A percentile compares a stretch with the other conserved stretches of the same genome.
Evolutionary conservation across 441 rosid genomes (phyloP).

Genomic region (Brassica balearica): DNA sequence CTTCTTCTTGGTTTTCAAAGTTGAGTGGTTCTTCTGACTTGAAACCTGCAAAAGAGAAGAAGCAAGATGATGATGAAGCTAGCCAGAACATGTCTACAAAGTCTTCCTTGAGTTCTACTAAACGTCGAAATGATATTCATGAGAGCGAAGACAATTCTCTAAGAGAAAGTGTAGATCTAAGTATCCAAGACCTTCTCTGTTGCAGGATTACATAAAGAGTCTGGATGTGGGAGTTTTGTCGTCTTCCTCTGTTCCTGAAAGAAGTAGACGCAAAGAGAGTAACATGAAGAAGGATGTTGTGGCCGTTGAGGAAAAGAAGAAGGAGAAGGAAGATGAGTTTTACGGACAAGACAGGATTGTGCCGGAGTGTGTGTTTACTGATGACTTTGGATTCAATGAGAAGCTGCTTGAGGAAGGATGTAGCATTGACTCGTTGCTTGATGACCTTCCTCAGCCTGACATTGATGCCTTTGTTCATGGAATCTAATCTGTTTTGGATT

Average conservation of each 20-base stretch:
- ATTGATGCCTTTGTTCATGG: constrained; percentile 44
- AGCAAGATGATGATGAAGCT: constrained; percentile 43
- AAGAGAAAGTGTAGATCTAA: constrained; percentile 84
- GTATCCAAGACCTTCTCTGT: constrained; percentile 70
- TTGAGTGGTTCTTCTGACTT: constrained; percentile 58
- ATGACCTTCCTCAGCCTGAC: constrained; percentile 54
- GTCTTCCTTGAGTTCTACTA: constrained; percentile 36
- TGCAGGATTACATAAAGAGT: constrained; percentile 96
- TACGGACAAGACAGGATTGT: constrained; percentile 38
- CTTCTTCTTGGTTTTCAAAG: constrained; percentile 64
- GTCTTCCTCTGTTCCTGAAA: constrained; percentile 39
- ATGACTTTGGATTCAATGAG: constrained; percentile 72
- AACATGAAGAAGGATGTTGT: constrained; percentile 34
- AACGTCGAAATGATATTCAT: constrained; percentile 45
- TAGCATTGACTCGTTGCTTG: constrained; percentile 74
- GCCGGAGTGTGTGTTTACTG: constrained; percentile 34
- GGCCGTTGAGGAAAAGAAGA: constrained; percentile 21
- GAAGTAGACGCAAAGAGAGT: constrained; percentile 33
- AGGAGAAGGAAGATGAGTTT: constrained; percentile 23
- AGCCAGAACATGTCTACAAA: constrained; percentile 40
- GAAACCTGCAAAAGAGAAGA: constrained; percentile 50
- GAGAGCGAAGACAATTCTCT: constrained; percentile 76
- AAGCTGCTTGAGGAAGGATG: constrained; percentile 67
- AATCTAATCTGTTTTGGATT: constrained; percentile 32
- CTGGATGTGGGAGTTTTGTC: constrained; percentile 55